Percentiles rank a stretch among this genome's conserved stretches.
Conservation (phyloP, 306 rosid species). For the Cucumis hystrix region DNA sequence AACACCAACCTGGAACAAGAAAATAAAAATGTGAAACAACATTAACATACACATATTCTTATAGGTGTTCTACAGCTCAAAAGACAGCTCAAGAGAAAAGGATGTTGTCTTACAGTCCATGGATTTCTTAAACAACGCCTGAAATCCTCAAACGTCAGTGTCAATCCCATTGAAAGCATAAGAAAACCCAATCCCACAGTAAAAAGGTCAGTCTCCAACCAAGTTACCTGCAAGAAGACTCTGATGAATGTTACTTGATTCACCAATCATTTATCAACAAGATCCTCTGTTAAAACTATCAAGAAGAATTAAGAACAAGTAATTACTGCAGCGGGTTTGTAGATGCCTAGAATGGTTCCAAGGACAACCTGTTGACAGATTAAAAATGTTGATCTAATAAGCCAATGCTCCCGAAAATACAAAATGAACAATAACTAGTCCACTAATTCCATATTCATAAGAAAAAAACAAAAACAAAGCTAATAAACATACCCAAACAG, state of each 20-base stretch:
- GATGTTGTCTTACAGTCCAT: conserved; percentile 50
- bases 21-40: background rate
- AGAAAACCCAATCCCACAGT: conserved; percentile 85
- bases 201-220: conserved; percentile 87
- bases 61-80: background rate
- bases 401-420: background rate
- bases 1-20: conserved; percentile 73
- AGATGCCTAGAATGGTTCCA: conserved; percentile 72
- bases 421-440: background rate
- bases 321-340: conserved; percentile 72
- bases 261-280: conserved; percentile 12
- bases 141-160: conserved; percentile 88
- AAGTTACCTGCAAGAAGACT: conserved; percentile 54
- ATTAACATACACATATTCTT: background rate
- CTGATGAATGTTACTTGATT: conserved; percentile 18
- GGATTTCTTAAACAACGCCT: conserved; percentile 81
- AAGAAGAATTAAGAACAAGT: conserved; percentile 13
- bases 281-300: background rate
- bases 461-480: background rate
- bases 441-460: background rate
- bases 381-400: background rate
- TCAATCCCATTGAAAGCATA: conserved; percentile 95
- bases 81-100: background rate
- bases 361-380: conserved; percentile 52
- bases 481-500: conserved; percentile 64